A percentile compares a stretch with the other conserved stretches of the same genome.
Conservation (phyloP, 1,139 yeast species). For the Magnusiomyces magnusii region DNA sequence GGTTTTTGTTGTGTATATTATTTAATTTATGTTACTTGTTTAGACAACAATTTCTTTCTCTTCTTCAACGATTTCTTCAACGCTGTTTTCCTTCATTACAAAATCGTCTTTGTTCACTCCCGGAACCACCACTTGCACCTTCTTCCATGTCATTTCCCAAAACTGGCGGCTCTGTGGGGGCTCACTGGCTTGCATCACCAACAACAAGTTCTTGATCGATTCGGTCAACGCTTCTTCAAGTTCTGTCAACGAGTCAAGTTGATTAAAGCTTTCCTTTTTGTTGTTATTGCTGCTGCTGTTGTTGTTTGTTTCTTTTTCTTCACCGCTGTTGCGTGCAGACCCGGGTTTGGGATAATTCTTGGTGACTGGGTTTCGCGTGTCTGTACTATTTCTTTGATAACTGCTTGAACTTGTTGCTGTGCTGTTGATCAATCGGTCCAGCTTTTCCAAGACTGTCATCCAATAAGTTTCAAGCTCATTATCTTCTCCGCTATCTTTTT, state of each 20-base stretch:
- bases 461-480: conserved; percentile 36
- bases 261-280: too few species aligned
- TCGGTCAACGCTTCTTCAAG: conserved; percentile 55
- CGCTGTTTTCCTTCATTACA: too few species aligned
- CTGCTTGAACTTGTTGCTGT: too few species aligned
- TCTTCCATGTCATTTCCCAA: conserved; percentile 39
- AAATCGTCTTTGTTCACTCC: too few species aligned
- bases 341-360: not conserved
- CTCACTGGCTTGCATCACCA: conserved; percentile 37
- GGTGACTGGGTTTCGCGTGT: not conserved
- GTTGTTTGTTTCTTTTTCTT: not conserved
- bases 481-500: conserved; percentile 29
- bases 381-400: not conserved
- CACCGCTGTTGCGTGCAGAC: not conserved
- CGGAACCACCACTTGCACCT: conserved; percentile 32
- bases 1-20: too few species aligned
- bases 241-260: conserved; percentile 1
- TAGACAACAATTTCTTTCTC: too few species aligned
- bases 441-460: conserved; percentile 41
- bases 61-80: too few species aligned
- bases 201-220: conserved; percentile 50
- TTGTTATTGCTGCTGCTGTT: not conserved
- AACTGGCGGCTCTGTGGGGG: conserved; percentile 31
- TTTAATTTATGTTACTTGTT: too few species aligned
- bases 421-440: conserved; percentile 41